Base-by-base conservation (phyloP, 768 basidiomycete genomes). In the Russula compacta region DNA sequence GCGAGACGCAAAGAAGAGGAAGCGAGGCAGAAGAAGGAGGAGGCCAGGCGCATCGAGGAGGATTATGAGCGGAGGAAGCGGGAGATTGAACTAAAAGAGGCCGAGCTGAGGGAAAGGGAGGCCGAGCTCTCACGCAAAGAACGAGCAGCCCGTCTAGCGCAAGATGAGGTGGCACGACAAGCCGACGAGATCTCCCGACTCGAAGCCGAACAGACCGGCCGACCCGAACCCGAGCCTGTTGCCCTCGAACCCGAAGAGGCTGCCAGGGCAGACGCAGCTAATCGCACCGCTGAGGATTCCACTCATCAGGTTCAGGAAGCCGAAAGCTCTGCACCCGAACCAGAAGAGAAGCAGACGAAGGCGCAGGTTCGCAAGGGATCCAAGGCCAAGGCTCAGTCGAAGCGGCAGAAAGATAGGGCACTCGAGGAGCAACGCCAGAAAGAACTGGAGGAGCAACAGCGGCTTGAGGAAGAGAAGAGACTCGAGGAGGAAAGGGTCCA, bases 41-140 rank as follows among this genome's bases (percentile, higher is more conserved):
- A 71, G 50, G 63, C 70, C 9, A 66, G 42, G 33, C 69, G 67
- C n/a, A 66, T 62, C 54, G 75, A 76, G 50, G 73, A 72, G 53
- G 75, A 64, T 24, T 65, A 53, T 35, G 56, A 53, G 38, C 56
- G 51, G 51, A 62, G 43, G 63, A 61, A 39, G 59, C 47, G 42
- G 36, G 61, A 62, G 51, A 62, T 66, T 19, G 58, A 67, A 52
- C 43, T 35, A 50, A 63, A 53, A 54, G 60, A 62, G 39, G 55
- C 32, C 17, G 63, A 63, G 24, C 51, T 64, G 35, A 63, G 40
- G 61, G 52, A 48, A 58, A 42, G 65, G 29, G 62, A 60, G 40
- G 58, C 32, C 35, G 63, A 64, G 51, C 56, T 64, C 46, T n/a
- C 7, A 15, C 56, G 32, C 35, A 58, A 51, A 52, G 62, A 60